phyloP scores from a whole-genome alignment of 805 yeast genomes.

The Kodamaea leandrae region DNA sequence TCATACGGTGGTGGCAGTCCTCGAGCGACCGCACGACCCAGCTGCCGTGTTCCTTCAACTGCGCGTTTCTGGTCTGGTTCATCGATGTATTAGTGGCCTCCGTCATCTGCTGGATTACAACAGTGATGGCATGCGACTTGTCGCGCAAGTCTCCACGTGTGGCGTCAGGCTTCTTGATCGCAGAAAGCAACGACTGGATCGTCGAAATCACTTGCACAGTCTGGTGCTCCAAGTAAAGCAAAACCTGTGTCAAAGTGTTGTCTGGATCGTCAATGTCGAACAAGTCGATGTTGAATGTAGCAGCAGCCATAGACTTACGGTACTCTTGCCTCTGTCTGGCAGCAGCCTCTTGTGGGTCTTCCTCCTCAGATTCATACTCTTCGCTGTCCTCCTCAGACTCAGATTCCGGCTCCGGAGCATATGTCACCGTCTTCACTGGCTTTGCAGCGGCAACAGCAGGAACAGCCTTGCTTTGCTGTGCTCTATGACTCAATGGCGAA shows the following conservation, averaged over 20 bases:
- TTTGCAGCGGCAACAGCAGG: neutral
- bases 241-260: slow-evolving; percentile 78
- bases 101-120: slow-evolving; percentile 81
- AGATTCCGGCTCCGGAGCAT: slow-evolving; percentile 6
- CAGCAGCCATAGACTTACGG: slow-evolving; percentile 48
- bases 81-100: slow-evolving; percentile 84
- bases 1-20: slow-evolving; percentile 85
- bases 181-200: slow-evolving; percentile 74
- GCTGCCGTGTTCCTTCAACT: slow-evolving; percentile 83
- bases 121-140: slow-evolving; percentile 73
- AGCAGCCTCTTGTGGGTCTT: slow-evolving; percentile 25
- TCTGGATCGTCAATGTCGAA: slow-evolving; percentile 87
- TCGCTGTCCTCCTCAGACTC: slow-evolving; percentile 15
- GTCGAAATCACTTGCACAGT: slow-evolving; percentile 89
- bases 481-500: slow-evolving; percentile 7
- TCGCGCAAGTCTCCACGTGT: slow-evolving; percentile 70
- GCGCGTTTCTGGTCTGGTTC: slow-evolving; percentile 83
- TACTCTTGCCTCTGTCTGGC: slow-evolving; percentile 45
- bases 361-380: slow-evolving; percentile 19
- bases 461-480: too few species aligned
- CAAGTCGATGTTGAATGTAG: slow-evolving; percentile 65
- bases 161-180: slow-evolving; percentile 74
- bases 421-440: slow-evolving; percentile 9
- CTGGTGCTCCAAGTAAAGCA: slow-evolving; percentile 86
- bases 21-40: slow-evolving; percentile 86